These are phyloP conservation scores for Theobroma grandiflorum DNA, from an alignment of 441 rosid genomes.

Conservation along the genomic window DNA sequence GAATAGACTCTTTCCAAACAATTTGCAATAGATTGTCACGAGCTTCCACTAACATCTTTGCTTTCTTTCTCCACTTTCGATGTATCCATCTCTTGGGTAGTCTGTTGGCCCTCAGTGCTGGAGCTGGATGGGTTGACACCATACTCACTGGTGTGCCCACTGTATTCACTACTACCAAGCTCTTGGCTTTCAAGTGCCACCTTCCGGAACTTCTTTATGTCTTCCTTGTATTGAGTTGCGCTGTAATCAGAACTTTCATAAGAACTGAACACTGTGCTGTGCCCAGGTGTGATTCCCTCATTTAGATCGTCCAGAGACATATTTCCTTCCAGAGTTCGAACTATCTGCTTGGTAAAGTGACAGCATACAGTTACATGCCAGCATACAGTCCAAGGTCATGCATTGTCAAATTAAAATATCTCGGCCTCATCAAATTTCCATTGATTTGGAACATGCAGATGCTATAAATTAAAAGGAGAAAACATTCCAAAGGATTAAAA, in stretches of 20 bases:
- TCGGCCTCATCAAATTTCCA: not conserved
- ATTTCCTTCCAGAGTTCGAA: constrained; percentile 66
- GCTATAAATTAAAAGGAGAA: not conserved
- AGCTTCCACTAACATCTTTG: constrained; percentile 32
- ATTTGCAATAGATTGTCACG: constrained; percentile 19
- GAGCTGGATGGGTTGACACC: constrained; percentile 44
- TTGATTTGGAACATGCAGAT: not conserved
- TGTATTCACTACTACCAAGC: constrained; percentile 46
- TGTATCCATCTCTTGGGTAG: constrained; percentile 39
- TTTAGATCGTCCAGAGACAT: constrained; percentile 54
- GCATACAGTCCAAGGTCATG: not conserved
- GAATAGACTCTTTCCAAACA: not conserved
- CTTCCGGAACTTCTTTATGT: constrained; percentile 56
- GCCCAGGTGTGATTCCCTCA: constrained; percentile 55
- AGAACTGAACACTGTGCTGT: constrained; percentile 46
- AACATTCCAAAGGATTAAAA: not conserved
- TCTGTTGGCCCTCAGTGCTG: constrained; percentile 48
- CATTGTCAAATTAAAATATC: constrained; percentile 2
- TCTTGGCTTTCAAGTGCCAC: constrained; percentile 59
- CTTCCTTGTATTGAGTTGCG: constrained; percentile 56
- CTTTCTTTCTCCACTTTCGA: constrained; percentile 27
- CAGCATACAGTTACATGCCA: constrained; percentile 1
- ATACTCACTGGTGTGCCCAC: constrained; percentile 42
- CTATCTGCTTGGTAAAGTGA: constrained; percentile 46
- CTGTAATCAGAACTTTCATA: constrained; percentile 55